Evolutionary conservation across 164 flowering plant genomes (phyloP), one percentile per base, ranked within the genome.

Genomic region (Houttuynia cordata): DNA sequence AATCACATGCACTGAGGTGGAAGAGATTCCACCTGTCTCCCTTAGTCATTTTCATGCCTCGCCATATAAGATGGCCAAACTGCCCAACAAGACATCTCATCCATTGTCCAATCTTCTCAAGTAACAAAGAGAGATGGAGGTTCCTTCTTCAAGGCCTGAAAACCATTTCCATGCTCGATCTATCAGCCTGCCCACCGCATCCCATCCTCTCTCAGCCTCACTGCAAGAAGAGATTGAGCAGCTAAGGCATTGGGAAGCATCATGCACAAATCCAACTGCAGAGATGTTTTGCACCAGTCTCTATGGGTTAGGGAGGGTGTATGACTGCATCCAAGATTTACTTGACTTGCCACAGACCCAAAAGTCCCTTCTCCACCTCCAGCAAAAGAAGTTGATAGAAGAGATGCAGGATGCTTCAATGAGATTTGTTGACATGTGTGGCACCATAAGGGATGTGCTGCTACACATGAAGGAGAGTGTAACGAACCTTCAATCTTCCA

Each of bases 341-440:
- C 67, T 70, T 40, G 68, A 64, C 56, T 20, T 64, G 37, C 73
- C 76, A 8, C 60, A 19, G n/a, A 47, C 65, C 57, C 68, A 66
- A 40, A 62, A 70, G 49, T 57, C 58, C 8, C 61, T 68, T 9
- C 37, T 49, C 51, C 37, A 39, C 24, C 51, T 45, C 54, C 22
- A 10, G 21, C n/a, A n/a, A n/a, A 70, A 70, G 19, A 70, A 66
- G 59, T 68, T 72, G 63, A 67, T 71, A 19, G 70, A 69, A 20
- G 75, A 71, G 52, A 51, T 59, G 20, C 23, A n/a, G n/a, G n/a
- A n/a, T n/a, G n/a, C n/a, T n/a, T n/a, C n/a, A n/a, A n/a, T n/a
- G n/a, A n/a, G n/a, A 73, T 67, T 73, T 47, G 57, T 76, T 64
- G 82, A 81, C 52, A 24, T 73, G 2, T 81, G 80, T 24, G 67